Evolutionary conservation across 2,329 filamentous ascomycete genomes (phyloP).

Genomic region (Aureobasidium musti): DNA sequence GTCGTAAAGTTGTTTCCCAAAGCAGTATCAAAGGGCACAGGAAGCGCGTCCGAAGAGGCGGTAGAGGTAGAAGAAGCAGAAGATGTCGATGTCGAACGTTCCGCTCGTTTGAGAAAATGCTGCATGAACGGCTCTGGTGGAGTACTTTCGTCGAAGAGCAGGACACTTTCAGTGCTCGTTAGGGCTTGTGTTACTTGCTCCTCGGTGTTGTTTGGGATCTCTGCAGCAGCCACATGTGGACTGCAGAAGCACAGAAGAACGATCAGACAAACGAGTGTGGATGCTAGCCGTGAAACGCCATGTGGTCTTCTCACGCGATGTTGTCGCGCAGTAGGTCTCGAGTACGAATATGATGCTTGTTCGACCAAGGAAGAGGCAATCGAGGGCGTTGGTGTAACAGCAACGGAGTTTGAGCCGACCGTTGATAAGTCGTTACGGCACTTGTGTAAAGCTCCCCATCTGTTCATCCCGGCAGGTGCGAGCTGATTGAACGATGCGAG

Average conservation of each 20-base stretch:
- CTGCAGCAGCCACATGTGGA: conserved; percentile 3
- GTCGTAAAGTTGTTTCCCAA: conserved; percentile 57
- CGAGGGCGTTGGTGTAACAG: neutral
- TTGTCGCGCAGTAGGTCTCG: neutral
- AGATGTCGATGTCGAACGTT: conserved; percentile 20
- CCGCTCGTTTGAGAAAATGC: conserved; percentile 24
- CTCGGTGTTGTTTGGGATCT: neutral
- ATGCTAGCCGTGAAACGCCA: conserved; percentile 4
- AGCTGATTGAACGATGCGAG: conserved; percentile 6
- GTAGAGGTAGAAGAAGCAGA: conserved; percentile 26
- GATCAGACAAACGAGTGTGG: conserved; percentile 1
- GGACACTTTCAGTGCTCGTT: conserved; percentile 7
- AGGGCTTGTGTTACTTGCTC: neutral
- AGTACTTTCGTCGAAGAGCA: conserved; percentile 30
- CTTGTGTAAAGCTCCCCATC: conserved; percentile 16
- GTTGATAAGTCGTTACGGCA: conserved; percentile 18
- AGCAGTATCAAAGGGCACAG: conserved; percentile 51
- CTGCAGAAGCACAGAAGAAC: conserved; percentile 17
- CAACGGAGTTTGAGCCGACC: conserved; percentile 6
- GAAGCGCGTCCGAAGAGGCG: conserved; percentile 37
- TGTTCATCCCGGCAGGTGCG: conserved; percentile 19
- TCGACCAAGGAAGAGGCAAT: neutral
- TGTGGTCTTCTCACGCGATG: neutral
- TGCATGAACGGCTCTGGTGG: conserved; percentile 23
- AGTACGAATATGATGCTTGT: neutral